phyloP scores from a whole-genome alignment of 345 rosid species.

The Citrus cavaleriei region DNA sequence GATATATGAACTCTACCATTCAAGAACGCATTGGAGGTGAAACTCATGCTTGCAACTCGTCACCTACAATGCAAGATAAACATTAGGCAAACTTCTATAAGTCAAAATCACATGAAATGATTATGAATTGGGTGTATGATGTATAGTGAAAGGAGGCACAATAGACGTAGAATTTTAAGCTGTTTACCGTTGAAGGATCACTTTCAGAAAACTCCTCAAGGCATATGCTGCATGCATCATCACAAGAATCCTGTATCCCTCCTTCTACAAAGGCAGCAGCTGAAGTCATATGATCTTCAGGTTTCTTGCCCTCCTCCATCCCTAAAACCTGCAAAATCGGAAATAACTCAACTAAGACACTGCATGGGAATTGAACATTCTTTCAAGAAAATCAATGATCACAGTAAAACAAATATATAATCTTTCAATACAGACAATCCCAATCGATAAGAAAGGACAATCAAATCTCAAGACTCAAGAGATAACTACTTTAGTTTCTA shows the following conservation, averaged over 20 bases:
- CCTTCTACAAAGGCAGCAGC: conserved; percentile 81
- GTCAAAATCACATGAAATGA: neutral
- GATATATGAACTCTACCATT: conserved; percentile 43
- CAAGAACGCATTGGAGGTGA: conserved; percentile 81
- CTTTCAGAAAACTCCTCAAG: conserved; percentile 64
- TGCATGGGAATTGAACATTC: neutral
- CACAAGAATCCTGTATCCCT: conserved; percentile 65
- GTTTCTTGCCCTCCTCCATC: conserved; percentile 36
- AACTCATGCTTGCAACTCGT: conserved; percentile 75
- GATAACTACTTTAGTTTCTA: neutral
- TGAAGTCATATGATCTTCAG: conserved; percentile 46
- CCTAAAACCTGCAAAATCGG: conserved; percentile 30
- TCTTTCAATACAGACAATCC: neutral
- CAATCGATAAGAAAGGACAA: neutral
- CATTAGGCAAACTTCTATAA: neutral
- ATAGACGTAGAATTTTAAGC: neutral
- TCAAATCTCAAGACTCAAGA: neutral
- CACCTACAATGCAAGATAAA: conserved; percentile 34
- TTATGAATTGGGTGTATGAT: neutral
- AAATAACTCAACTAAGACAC: neutral
- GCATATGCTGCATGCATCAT: conserved; percentile 74
- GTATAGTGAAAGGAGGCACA: neutral
- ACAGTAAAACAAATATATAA: neutral
- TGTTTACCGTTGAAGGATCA: conserved; percentile 64
- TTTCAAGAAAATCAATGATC: neutral